Evolutionary conservation across 345 rosid genomes (phyloP).

Genomic region (Salix exigua): DNA sequence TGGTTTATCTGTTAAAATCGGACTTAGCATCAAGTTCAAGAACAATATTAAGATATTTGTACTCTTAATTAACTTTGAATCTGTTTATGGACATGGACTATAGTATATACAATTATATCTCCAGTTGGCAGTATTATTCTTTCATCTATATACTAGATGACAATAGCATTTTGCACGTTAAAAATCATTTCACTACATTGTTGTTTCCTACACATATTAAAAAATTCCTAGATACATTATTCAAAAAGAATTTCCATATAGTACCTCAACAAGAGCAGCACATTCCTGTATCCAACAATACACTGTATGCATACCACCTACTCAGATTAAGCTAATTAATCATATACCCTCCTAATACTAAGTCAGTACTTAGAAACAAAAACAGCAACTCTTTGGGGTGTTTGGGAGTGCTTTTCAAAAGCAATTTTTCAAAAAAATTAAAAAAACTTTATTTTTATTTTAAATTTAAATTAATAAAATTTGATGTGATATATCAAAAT

Average conservation of each 20-base stretch:
- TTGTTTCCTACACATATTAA: not conserved
- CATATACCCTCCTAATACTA: not conserved
- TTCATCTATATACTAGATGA: not conserved
- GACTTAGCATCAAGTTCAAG: not conserved
- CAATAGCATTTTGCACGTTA: not conserved
- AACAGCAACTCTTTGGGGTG: not conserved
- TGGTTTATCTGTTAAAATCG: not conserved
- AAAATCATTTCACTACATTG: not conserved
- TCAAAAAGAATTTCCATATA: not conserved
- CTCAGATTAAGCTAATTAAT: not conserved
- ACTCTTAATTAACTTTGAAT: not conserved
- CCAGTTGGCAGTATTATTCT: not conserved
- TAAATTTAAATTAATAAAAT: too few species aligned
- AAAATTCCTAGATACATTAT: not conserved
- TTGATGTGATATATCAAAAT: too few species aligned
- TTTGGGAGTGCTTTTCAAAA: too few species aligned
- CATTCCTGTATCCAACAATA: not conserved
- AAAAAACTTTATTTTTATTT: too few species aligned
- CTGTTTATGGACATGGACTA: not conserved
- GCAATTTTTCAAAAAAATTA: too few species aligned
- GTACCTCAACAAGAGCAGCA: not conserved
- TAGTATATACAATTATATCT: not conserved
- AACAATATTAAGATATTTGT: not conserved
- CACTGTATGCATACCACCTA: not conserved
- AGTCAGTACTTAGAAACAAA: not conserved